These are phyloP conservation scores for Leucosporidium creatinivorum DNA, from an alignment of 768 basidiomycete species.

Conservation along the genomic window DNA sequence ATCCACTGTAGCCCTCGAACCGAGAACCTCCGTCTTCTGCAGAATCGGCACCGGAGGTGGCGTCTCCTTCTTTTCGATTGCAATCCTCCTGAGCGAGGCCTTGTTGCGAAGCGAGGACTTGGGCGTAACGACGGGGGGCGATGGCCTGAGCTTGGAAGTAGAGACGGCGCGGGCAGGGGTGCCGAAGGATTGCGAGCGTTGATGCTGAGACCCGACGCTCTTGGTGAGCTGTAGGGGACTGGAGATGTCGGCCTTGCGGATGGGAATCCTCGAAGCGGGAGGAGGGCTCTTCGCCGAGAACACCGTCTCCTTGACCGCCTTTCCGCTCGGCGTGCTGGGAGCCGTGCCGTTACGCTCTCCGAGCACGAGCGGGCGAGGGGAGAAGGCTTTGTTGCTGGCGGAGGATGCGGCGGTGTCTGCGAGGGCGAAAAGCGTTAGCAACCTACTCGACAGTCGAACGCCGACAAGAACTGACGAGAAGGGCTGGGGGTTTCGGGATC, in stretches of 20 bases:
- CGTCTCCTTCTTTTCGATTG: too few relatives aligned
- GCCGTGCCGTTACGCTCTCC: neutral
- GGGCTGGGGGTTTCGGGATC: neutral
- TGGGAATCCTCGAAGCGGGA: slow-evolving; percentile 2
- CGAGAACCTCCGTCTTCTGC: too few relatives aligned
- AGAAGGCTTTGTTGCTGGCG: neutral
- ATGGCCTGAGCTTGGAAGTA: neutral
- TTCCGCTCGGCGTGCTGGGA: too few relatives aligned
- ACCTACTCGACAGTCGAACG: too few relatives aligned
- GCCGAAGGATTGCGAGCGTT: neutral
- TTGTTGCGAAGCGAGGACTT: too few relatives aligned
- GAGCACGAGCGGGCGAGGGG: neutral
- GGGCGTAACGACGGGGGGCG: neutral
- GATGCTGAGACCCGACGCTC: neutral
- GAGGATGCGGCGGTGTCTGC: neutral
- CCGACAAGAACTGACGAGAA: neutral
- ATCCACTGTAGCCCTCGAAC: too few relatives aligned
- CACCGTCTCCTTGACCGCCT: neutral
- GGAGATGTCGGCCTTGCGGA: slow-evolving; percentile 11
- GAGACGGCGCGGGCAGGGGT: neutral
- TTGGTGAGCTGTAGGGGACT: neutral
- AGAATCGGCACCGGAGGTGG: too few relatives aligned
- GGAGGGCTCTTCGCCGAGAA: neutral
- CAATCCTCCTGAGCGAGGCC: too few relatives aligned
- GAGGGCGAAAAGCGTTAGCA: too few relatives aligned